Evolutionary conservation across 2,329 filamentous ascomycete genomes (phyloP), one percentile per base, ranked within the genome.

Genomic region (Alternaria sp.): DNA sequence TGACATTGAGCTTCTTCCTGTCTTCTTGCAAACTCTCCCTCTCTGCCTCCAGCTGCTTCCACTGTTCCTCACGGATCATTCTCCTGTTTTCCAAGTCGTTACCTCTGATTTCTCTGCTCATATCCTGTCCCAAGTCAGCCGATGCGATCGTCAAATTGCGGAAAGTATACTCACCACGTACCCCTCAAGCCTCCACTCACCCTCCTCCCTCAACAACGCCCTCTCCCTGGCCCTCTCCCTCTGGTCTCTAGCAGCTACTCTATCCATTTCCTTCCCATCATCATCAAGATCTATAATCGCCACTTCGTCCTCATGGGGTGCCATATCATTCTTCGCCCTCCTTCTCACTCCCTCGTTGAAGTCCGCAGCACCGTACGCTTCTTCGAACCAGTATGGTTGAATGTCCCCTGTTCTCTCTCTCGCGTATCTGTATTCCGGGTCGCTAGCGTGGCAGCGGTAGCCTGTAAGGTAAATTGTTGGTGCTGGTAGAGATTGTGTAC

Each of bases 371-470:
- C 3, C 22, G 5, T 20, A 10, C 2, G 30, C 12, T 22, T 51
- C 52, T 7, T 56, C 45, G 11, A 60, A 60, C 52, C 57, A 60
- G 16, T 60, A 60, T 4, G 57, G 57, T 11, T 44, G 32, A 1
- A n/a, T 3, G 4, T 46, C 36, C 16, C 44, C 51, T 1, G 57
- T 59, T 2, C 14, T 43, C 12, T 16, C 34, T 20, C 25, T 20
- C 28, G 57, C 57, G n/a, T 27, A 20, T 1, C 9, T 1, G 12
- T 59, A 59, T 3, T 59, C 57, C 3, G 6, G 27, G n/a, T 59
- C 51, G 20, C 44, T 20, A 2, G 44, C 43, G 3, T 28, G 7
- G 28, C 57, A 59, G 36, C 38, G 41, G n/a, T 50, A 59, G 28
- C 57, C 57, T 9, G 20, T 43, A 2, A 59, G 44, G 28, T 59